phyloP scores from a whole-genome alignment of 2,329 filamentous ascomycete species.

The Colletotrichum sp. region DNA sequence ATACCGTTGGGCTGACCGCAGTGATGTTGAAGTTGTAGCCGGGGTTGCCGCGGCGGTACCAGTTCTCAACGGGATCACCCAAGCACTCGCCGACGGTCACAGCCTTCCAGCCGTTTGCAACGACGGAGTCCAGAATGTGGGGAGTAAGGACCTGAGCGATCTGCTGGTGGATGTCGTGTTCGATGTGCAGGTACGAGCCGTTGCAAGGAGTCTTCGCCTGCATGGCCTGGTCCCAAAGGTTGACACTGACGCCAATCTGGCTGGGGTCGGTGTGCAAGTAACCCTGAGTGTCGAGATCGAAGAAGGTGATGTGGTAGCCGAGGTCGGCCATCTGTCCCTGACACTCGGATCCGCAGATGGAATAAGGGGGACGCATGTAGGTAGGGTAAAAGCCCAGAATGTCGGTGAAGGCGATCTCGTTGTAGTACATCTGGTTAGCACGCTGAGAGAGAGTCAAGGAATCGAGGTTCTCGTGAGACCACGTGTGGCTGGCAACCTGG shows the following conservation, averaged over 20 bases:
- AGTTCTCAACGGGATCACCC: slow-evolving; percentile 46
- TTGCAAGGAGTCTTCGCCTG: slow-evolving; percentile 30
- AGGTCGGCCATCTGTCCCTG: slow-evolving; percentile 15
- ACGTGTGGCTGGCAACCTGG: slow-evolving; percentile 54
- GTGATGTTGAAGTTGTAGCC: slow-evolving; percentile 25
- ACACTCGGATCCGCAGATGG: slow-evolving; percentile 24
- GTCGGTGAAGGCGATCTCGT: slow-evolving; percentile 49
- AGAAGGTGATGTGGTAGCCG: slow-evolving; percentile 12
- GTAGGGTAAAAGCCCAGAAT: slow-evolving; percentile 50
- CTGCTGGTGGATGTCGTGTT: slow-evolving; percentile 50
- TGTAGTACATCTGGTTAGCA: slow-evolving; percentile 44
- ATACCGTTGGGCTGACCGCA: background rate
- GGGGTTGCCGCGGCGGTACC: slow-evolving; percentile 41
- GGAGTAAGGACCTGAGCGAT: slow-evolving; percentile 49
- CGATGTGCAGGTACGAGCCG: slow-evolving; percentile 27
- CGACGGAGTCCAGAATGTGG: slow-evolving; percentile 19
- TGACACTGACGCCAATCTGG: slow-evolving; percentile 32
- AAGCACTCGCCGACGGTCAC: slow-evolving; percentile 53
- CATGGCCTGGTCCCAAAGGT: slow-evolving; percentile 37
- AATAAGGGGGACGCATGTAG: slow-evolving; percentile 42
- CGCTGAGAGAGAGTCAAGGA: slow-evolving; percentile 35
- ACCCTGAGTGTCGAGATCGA: slow-evolving; percentile 33
- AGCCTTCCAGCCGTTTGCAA: slow-evolving; percentile 30
- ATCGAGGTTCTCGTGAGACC: slow-evolving; percentile 47
- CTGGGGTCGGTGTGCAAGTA: slow-evolving; percentile 18